These are phyloP conservation scores for Akanthomyces uredinophilus DNA, from an alignment of 2,329 filamentous ascomycete genomes.

Conservation along the genomic window DNA sequence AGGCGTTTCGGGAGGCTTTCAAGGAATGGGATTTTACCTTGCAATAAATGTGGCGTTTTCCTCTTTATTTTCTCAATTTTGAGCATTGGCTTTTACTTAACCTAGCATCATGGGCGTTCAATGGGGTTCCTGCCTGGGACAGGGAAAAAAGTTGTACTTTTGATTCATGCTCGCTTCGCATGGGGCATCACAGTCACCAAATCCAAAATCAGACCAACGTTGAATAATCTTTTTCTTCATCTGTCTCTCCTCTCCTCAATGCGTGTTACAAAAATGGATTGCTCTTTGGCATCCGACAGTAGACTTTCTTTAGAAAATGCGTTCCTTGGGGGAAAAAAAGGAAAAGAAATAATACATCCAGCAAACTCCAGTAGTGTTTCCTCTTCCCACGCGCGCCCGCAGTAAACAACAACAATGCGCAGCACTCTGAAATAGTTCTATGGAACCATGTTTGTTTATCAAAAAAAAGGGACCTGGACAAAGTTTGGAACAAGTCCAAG, in stretches of 20 bases:
- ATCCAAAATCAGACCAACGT: neutral
- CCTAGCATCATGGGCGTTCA: neutral
- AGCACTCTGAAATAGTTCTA: conserved; percentile 3
- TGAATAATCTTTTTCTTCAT: neutral
- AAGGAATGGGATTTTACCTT: conserved; percentile 80
- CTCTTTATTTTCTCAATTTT: neutral
- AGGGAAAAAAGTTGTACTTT: neutral
- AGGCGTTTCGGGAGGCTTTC: conserved; percentile 75
- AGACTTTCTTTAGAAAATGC: conserved; percentile 4
- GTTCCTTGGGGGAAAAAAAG: neutral
- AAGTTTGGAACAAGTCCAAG: conserved; percentile 4
- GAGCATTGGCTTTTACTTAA: neutral
- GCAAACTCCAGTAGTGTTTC: conserved; percentile 12
- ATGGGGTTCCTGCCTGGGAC: neutral
- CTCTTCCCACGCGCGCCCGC: conserved; percentile 1
- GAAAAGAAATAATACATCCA: conserved; percentile 10
- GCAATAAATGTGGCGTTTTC: conserved; percentile 15
- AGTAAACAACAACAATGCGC: conserved; percentile 3
- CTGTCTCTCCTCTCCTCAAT: neutral
- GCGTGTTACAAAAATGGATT: neutral
- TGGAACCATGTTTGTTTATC: conserved; percentile 12
- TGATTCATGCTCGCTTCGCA: neutral
- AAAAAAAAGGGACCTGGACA: conserved; percentile 1
- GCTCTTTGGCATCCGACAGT: conserved; percentile 1
- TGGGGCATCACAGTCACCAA: neutral